phyloP scores from a whole-genome alignment of 352 stramenopile genomes.

The Hyaloperonospora brassicae region DNA sequence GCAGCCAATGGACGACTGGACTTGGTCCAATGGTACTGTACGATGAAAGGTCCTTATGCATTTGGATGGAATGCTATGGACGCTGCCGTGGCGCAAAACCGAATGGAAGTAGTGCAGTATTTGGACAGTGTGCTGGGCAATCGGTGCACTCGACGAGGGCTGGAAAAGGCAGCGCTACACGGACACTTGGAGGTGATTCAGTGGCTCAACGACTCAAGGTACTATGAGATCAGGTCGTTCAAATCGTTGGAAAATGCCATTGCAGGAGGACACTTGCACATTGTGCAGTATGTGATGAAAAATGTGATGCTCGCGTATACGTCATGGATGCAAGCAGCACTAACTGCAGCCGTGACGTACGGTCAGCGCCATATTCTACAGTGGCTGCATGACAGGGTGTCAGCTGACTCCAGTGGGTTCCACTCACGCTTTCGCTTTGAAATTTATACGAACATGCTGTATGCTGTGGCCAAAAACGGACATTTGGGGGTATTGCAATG shows the following conservation, averaged over 20 bases:
- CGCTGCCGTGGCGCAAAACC: conserved; percentile 32
- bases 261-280: conserved; percentile 27
- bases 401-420: conserved; percentile 3
- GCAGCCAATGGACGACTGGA: conserved; percentile 28
- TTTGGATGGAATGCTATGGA: conserved; percentile 42
- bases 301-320: conserved; percentile 26
- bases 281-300: conserved; percentile 37
- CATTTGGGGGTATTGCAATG: conserved; percentile 28
- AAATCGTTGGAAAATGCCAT: conserved; percentile 34
- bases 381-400: conserved; percentile 28
- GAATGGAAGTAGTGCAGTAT: conserved; percentile 34
- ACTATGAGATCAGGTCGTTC: conserved; percentile 36
- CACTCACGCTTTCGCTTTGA: conserved; percentile 24
- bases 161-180: conserved; percentile 28
- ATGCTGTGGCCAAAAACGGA: conserved; percentile 19
- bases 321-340: conserved; percentile 31
- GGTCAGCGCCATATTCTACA: conserved; percentile 25
- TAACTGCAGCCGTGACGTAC: conserved; percentile 20
- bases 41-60: conserved; percentile 32
- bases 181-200: conserved; percentile 30
- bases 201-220: conserved; percentile 31
- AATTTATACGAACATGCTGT: conserved; percentile 25
- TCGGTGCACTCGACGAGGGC: conserved; percentile 32
- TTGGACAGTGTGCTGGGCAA: conserved; percentile 28
- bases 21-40: conserved; percentile 32